Conservation (phyloP, 1,284 basidiomycete species). For the Austroboletus novae-zelandiae region DNA sequence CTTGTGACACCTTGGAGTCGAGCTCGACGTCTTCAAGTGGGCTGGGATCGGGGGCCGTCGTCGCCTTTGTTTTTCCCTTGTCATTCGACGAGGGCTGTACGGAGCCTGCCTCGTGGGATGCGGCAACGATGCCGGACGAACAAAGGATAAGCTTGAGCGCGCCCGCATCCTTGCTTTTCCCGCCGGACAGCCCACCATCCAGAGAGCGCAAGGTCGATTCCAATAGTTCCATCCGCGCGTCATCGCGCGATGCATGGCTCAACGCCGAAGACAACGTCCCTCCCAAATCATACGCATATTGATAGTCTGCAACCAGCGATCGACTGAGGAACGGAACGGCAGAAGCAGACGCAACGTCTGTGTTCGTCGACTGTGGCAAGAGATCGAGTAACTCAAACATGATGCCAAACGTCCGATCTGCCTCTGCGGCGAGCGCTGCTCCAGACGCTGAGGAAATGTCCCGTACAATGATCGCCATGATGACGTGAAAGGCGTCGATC, state of each 20-base stretch:
- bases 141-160: conserved; percentile 58
- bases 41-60: conserved; percentile 8
- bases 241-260: conserved; percentile 45
- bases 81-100: conserved; percentile 29
- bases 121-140: conserved; percentile 49
- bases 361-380: conserved; percentile 20
- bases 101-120: neutral
- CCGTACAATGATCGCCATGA: conserved; percentile 49
- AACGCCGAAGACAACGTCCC: conserved; percentile 47
- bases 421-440: conserved; percentile 40
- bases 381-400: conserved; percentile 57
- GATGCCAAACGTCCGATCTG: conserved; percentile 54
- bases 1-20: conserved; percentile 58
- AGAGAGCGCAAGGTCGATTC: conserved; percentile 49
- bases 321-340: conserved; percentile 62
- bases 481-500: conserved; percentile 62
- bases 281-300: conserved; percentile 59
- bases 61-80: conserved; percentile 39
- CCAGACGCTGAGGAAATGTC: conserved; percentile 46
- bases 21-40: conserved; percentile 40
- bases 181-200: conserved; percentile 18
- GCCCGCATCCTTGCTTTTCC: conserved; percentile 43
- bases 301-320: conserved; percentile 66
- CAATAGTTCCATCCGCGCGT: conserved; percentile 55
- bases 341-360: conserved; percentile 9